Evolutionary conservation across 1,139 yeast genomes (phyloP).

Genomic region (Candida sp.): DNA sequence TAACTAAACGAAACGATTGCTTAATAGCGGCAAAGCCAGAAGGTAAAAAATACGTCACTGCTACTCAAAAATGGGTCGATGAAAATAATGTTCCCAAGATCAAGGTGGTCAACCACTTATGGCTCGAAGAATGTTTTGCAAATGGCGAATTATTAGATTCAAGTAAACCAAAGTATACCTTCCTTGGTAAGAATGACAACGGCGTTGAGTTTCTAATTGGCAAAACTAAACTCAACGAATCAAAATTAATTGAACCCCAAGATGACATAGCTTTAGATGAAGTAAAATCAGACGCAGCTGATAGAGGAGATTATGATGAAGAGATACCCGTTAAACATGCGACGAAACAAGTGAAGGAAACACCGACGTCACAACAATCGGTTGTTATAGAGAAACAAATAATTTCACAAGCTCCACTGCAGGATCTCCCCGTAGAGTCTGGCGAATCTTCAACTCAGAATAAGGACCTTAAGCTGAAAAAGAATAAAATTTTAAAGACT

Average conservation of each 20-base stretch:
- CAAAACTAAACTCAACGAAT: conserved; percentile 40
- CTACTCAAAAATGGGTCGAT: conserved; percentile 53
- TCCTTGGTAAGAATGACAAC: conserved; percentile 37
- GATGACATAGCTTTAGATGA: conserved; percentile 26
- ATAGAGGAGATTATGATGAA: conserved; percentile 8
- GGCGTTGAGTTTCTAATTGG: conserved; percentile 49
- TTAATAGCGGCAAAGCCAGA: conserved; percentile 63
- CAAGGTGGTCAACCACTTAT: conserved; percentile 67
- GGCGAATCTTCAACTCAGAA: not conserved
- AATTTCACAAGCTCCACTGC: conserved; percentile 3
- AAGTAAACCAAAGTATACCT: conserved; percentile 40
- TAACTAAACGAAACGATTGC: conserved; percentile 67
- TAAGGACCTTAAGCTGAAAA: not conserved
- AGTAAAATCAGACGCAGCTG: conserved; percentile 27
- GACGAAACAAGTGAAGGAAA: conserved; percentile 1
- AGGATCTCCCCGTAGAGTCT: not conserved
- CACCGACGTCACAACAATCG: not conserved
- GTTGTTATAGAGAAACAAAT: not conserved
- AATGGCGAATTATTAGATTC: conserved; percentile 54
- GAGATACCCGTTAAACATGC: conserved; percentile 4
- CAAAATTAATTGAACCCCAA: not conserved
- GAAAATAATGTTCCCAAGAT: conserved; percentile 32
- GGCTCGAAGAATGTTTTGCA: conserved; percentile 85
- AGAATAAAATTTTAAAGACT: not conserved
- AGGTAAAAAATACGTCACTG: conserved; percentile 79